Conservation (phyloP, 768 basidiomycete species). For the Suillus alpinus region DNA sequence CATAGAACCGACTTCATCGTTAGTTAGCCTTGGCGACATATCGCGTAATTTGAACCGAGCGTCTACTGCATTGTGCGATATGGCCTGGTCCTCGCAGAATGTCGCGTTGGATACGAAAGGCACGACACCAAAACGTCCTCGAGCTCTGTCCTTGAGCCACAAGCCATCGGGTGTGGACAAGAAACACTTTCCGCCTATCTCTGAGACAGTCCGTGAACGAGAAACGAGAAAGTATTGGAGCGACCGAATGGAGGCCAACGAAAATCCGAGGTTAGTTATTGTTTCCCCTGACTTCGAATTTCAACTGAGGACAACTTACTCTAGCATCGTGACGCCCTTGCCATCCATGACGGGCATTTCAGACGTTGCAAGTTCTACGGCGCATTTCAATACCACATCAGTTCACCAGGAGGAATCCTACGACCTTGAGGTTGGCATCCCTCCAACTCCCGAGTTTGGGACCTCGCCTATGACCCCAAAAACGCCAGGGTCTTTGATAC, state of each 20-base stretch:
- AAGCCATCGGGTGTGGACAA: slow-evolving; percentile 18
- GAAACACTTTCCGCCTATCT: slow-evolving; percentile 37
- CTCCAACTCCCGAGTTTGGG: slow-evolving; percentile 44
- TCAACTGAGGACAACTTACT: background rate
- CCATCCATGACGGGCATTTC: slow-evolving; percentile 8
- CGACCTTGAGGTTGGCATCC: slow-evolving; percentile 33
- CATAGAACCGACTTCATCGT: background rate
- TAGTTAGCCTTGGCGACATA: slow-evolving; percentile 6
- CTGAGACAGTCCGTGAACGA: slow-evolving; percentile 23
- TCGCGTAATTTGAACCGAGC: background rate
- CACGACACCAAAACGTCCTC: slow-evolving; percentile 18
- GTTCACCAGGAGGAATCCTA: slow-evolving; percentile 25
- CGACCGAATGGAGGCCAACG: slow-evolving; percentile 9
- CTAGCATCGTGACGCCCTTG: background rate
- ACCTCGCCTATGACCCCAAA: slow-evolving; percentile 50
- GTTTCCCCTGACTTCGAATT: background rate
- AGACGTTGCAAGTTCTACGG: slow-evolving; percentile 1
- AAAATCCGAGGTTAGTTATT: slow-evolving; percentile 1
- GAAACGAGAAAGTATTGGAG: slow-evolving; percentile 27
- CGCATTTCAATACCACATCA: slow-evolving; percentile 19
- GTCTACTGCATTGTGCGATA: background rate
- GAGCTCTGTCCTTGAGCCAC: slow-evolving; percentile 29
- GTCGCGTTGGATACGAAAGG: background rate
- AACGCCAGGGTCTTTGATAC: slow-evolving; percentile 47
- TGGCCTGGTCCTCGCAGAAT: slow-evolving; percentile 1